Conservation (phyloP, 495 filamentous ascomycete species). For the Entonaema liquescens region DNA sequence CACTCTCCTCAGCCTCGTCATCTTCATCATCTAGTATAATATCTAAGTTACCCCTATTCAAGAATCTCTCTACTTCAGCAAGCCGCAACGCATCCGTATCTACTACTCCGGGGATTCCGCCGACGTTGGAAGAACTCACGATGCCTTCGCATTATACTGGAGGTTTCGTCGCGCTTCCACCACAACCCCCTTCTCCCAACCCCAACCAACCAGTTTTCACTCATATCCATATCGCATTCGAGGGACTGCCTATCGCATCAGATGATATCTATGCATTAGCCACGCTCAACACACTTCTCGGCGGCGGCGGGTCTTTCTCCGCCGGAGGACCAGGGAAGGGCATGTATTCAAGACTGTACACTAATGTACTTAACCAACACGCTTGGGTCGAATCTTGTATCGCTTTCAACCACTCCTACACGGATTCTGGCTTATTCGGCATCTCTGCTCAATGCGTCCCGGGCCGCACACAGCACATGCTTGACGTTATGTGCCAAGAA, state of each 20-base stretch:
- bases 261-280: slow-evolving; percentile 96
- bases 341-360: slow-evolving; percentile 98
- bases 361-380: slow-evolving; percentile 96
- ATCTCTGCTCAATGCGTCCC: slow-evolving; percentile 88
- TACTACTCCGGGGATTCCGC: slow-evolving; percentile 49
- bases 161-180: slow-evolving; percentile 85
- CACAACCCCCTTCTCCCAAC: slow-evolving; percentile 77
- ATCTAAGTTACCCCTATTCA: slow-evolving; percentile 91
- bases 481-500: slow-evolving; percentile 93
- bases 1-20: slow-evolving; percentile 53
- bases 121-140: slow-evolving; percentile 63
- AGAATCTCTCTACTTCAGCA: slow-evolving; percentile 82
- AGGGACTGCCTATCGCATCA: slow-evolving; percentile 88
- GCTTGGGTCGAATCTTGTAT: slow-evolving; percentile 96
- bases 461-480: slow-evolving; percentile 75
- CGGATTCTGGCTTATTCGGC: slow-evolving; percentile 92
- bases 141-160: slow-evolving; percentile 89
- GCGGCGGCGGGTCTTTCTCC: slow-evolving; percentile 96
- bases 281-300: slow-evolving; percentile 94
- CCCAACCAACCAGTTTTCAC: slow-evolving; percentile 82
- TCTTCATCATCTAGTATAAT: slow-evolving; percentile 67
- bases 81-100: slow-evolving; percentile 66
- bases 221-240: slow-evolving; percentile 94
- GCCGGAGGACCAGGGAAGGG: slow-evolving; percentile 97
- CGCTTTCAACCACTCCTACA: slow-evolving; percentile 97